phyloP scores from a whole-genome alignment of 2,329 filamentous ascomycete genomes.

The Alternaria viburni region DNA sequence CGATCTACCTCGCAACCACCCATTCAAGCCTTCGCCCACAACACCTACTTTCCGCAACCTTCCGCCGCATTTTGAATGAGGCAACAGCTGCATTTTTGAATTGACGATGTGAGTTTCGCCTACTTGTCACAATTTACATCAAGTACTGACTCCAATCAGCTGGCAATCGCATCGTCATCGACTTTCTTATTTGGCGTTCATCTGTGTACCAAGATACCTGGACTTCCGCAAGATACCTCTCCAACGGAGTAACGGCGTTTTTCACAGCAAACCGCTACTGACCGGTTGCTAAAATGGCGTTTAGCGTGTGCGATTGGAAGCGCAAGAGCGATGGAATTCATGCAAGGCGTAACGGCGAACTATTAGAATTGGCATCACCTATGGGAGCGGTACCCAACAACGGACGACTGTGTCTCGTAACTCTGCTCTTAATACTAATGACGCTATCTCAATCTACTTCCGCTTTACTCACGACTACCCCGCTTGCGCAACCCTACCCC shows the following conservation, averaged over 20 bases:
- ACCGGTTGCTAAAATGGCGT: conserved; percentile 14
- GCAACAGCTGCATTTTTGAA: not conserved
- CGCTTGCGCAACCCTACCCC: conserved; percentile 13
- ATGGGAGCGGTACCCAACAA: conserved; percentile 16
- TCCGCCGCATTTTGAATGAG: not conserved
- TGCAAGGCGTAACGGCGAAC: conserved; percentile 20
- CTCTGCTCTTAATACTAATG: conserved; percentile 44
- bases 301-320: conserved; percentile 27
- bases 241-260: conserved; percentile 38
- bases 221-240: conserved; percentile 33
- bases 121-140: not conserved
- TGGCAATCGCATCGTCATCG: conserved; percentile 4
- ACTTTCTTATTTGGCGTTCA: conserved; percentile 14
- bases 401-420: conserved; percentile 26
- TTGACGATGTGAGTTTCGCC: conserved; percentile 1
- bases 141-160: not conserved
- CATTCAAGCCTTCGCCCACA: not conserved
- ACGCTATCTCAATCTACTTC: conserved; percentile 34
- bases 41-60: not conserved
- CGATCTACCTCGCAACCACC: not conserved
- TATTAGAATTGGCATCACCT: conserved; percentile 16
- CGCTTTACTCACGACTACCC: conserved; percentile 26
- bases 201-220: conserved; percentile 7
- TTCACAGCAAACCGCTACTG: conserved; percentile 17
- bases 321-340: conserved; percentile 18